These are phyloP conservation scores for Stachybotrys chartarum DNA, from an alignment of 2,329 filamentous ascomycete genomes.

Conservation along the genomic window DNA sequence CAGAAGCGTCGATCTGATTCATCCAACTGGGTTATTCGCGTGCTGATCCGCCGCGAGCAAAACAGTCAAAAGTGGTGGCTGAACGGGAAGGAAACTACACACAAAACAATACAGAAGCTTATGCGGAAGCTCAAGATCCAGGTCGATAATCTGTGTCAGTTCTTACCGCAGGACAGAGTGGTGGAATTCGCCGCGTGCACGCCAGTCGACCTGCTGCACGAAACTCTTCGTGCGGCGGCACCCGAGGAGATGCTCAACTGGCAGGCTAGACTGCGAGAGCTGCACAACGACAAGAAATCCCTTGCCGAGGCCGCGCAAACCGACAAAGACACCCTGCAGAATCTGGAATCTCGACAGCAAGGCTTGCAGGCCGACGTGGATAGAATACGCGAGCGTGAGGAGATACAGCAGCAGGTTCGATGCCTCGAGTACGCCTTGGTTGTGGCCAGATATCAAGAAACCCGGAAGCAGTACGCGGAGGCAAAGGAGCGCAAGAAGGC, in stretches of 20 bases:
- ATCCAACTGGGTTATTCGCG: slow-evolving; percentile 65
- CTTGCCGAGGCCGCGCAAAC: slow-evolving; percentile 49
- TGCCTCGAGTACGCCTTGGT: slow-evolving; percentile 60
- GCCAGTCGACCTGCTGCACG: slow-evolving; percentile 72
- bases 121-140: slow-evolving; percentile 76
- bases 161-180: slow-evolving; percentile 91
- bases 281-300: slow-evolving; percentile 62
- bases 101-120: slow-evolving; percentile 60
- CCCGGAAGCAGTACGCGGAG: slow-evolving; percentile 37
- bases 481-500: slow-evolving; percentile 48
- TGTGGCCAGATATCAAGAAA: slow-evolving; percentile 55
- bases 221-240: slow-evolving; percentile 84
- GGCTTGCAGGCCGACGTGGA: slow-evolving; percentile 76
- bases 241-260: slow-evolving; percentile 70
- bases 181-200: slow-evolving; percentile 85
- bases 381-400: slow-evolving; percentile 67
- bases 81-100: slow-evolving; percentile 56
- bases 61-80: slow-evolving; percentile 76
- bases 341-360: slow-evolving; percentile 65
- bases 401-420: slow-evolving; percentile 56
- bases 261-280: slow-evolving; percentile 66
- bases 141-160: slow-evolving; percentile 96
- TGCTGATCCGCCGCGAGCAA: slow-evolving; percentile 73
- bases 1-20: slow-evolving; percentile 52
- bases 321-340: slow-evolving; percentile 56